Evolutionary conservation across 371 early-diverging fungal species (phyloP), one percentile per base, ranked within the genome.

Genomic region (Rhizomucor pusillus): DNA sequence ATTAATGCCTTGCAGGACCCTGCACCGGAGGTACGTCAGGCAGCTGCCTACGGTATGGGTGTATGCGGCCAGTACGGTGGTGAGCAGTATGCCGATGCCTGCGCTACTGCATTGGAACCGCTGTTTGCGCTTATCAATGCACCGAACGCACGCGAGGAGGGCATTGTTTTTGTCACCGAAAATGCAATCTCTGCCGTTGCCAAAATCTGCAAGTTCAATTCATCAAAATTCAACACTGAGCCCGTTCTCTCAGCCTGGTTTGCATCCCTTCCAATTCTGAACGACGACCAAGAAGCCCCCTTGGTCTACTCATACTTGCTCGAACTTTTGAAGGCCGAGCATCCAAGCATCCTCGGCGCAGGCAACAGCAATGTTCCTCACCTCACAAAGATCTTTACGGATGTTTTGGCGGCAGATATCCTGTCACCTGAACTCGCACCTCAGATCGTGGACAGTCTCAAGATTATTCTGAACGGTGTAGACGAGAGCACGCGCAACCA

Each of bases 31-130:
- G 85, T 96, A 25, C 87, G 94, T 33, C 97, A 98, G 78, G 89
- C 95, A 11, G 90, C 94, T 20, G 89, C 91, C 13, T 98, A 92
- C 67, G 96, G 96, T 59, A 74, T 94, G 39, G 97, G 97, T 54
- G 78, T 94, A 9, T 84, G 86, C 59, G 97, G 91, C 34, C 81
- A 90, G 66, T 85, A 81, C 50, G 96, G 93, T 51, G 94, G 93
- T 16, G 78, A 80, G 23, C 76, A 81, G 36, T 92, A 89, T 60
- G 81, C 83, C 1, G 86, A 82, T 54, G 85, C 80, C 25, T 82
- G 87, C 48, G 77, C 75, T 51, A 74, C 77, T 34, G 79, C 85
- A 22, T 66, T 92, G 54, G 82, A 81, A 1, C 77, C 67, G 13
- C 65, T 93, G 54, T 82, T 92, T 53, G 79, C 66, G 37, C 63